Evolutionary conservation across 108 stramenopile species (phyloP), one percentile per base, ranked within the genome.

Genomic region (Schizochytrium sp.): DNA sequence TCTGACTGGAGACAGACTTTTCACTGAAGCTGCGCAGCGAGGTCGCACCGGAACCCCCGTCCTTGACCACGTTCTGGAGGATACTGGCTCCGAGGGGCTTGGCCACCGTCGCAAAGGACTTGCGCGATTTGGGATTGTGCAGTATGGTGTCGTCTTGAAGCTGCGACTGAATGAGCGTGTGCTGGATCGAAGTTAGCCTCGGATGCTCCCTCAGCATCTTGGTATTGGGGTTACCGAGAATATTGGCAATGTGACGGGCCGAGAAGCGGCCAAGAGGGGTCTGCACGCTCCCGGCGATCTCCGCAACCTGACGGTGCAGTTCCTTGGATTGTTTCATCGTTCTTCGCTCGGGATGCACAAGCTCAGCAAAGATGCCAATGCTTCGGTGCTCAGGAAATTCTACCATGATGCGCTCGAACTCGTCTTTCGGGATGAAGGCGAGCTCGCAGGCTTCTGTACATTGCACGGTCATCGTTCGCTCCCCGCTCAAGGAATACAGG

Each of bases 321-420:
- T 83, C 76, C n/a, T 83, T 83, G 3, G 19, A 45, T 23, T 83
- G 48, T 34, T 53, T 83, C 19, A 83, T 28, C 6, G 76, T 83
- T 28, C 23, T 83, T 6, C 28, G 45, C 48, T 83, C 76, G 10
- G 48, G 51, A 16, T 53, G 45, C 6, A 83, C 76, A 23, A 83
- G 45, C 28, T 83, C 76, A 16, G 76, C 45, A 23, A 83, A 83
- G 23, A 83, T 83, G n/a, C 76, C 76, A 0, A 83, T 83, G 10
- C 6, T 83, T 12, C 76, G 76, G 51, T 83, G 76, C 76, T 83
- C 76, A 6, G 76, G 76, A 23, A 83, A 83, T 45, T 83, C 76
- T 12, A 83, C 25, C 76, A 83, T 83, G 76, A 83, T 83, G n/a
- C 51, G 45, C 28, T 83, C 76, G 28, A 83, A 83, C 48, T 83